Conservation (phyloP, 169 alveolate species). For the Babesia divergens region DNA sequence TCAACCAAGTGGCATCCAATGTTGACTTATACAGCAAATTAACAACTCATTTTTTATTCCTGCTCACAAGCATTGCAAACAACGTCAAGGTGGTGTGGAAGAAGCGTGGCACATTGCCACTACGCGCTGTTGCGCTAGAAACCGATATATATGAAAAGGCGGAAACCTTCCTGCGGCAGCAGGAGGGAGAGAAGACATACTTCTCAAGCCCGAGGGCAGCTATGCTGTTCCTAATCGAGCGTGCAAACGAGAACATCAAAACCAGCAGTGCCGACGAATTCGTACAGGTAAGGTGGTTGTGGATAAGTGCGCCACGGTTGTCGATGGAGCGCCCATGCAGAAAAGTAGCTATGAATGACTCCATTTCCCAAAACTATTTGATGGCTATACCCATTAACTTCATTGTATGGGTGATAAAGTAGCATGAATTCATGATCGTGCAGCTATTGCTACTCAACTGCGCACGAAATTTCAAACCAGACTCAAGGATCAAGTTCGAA, state of each 20-base stretch:
- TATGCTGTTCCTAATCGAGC: constrained; percentile 28
- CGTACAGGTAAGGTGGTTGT: constrained; percentile 33
- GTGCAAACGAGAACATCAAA: constrained; percentile 9
- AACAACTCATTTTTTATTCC: constrained; percentile 43
- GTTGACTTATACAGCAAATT: constrained; percentile 7
- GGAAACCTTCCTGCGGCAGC: constrained; percentile 27
- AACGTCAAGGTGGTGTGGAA: constrained; percentile 2
- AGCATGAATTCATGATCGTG: not conserved
- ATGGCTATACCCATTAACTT: too few relatives aligned
- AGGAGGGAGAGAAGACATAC: constrained; percentile 17
- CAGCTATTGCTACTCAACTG: constrained; percentile 29
- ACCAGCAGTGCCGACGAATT: constrained; percentile 35
- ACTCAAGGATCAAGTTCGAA: constrained; percentile 41
- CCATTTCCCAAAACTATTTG: not conserved
- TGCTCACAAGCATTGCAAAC: constrained; percentile 44
- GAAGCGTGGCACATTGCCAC: not conserved
- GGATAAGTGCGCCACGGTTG: not conserved
- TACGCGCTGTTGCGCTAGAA: constrained; percentile 19
- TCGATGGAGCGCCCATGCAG: not conserved
- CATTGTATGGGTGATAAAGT: too few relatives aligned
- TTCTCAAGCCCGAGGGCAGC: constrained; percentile 50
- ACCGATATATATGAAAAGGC: constrained; percentile 59
- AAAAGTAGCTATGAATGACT: not conserved
- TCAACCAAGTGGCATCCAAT: constrained; percentile 31
- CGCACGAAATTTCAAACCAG: constrained; percentile 20